Conservation (phyloP, 176 grass and related monocot genomes). For the Eragrostis nindensis region DNA sequence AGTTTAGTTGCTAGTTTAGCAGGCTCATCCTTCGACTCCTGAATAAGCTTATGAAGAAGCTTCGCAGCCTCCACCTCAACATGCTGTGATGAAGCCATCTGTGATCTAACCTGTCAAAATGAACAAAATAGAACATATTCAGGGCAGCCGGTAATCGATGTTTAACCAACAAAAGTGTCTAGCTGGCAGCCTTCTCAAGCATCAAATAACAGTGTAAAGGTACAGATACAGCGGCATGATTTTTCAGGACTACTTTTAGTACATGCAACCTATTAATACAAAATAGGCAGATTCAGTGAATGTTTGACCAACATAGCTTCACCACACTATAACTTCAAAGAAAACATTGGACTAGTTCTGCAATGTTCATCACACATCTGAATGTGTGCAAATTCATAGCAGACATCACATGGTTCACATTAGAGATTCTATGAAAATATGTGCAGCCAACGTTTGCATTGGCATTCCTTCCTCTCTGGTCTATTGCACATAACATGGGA, state of each 20-base stretch:
- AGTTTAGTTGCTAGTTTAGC: conserved; percentile 95
- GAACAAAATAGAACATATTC: conserved; percentile 1
- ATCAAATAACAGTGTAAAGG: not conserved
- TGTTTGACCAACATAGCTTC: not conserved
- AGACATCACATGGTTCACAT: not conserved
- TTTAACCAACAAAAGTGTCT: conserved; percentile 11
- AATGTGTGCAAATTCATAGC: conserved; percentile 23
- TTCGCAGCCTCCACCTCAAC: conserved; percentile 97
- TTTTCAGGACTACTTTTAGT: conserved; percentile 29
- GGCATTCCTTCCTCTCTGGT: not conserved
- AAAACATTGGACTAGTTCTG: conserved; percentile 1
- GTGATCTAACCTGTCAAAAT: conserved; percentile 33
- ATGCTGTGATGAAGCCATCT: conserved; percentile 90
- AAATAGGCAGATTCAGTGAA: conserved; percentile 36
- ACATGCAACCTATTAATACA: conserved; percentile 7
- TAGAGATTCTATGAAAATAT: not conserved
- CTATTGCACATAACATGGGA: conserved; percentile 11
- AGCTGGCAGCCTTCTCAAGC: not conserved
- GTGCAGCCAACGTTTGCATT: conserved; percentile 3
- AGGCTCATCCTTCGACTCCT: conserved; percentile 96
- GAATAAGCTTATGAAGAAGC: conserved; percentile 96
- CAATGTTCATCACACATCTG: conserved; percentile 10
- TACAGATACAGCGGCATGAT: conserved; percentile 16
- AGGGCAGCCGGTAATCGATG: not conserved
- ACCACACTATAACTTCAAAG: conserved; percentile 25